A percentile compares a stretch with the other conserved stretches of the same genome.
Conservation (phyloP, 106 monocot genomes). For the Dendrobium huoshanense region DNA sequence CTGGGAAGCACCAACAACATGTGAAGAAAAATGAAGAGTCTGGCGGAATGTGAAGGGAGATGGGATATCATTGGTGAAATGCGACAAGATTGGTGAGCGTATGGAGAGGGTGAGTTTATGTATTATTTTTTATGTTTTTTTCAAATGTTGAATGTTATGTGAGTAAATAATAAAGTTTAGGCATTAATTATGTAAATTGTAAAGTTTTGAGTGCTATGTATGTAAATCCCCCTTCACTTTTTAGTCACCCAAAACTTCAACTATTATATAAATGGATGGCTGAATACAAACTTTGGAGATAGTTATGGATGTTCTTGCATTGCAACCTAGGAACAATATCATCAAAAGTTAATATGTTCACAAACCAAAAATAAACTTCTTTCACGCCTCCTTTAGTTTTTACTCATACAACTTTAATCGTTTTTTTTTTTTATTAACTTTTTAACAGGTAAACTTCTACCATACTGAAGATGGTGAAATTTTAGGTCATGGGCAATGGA, state of each 20-base stretch:
- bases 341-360: neutral
- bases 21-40: too few relatives aligned
- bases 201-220: too few relatives aligned
- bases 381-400: neutral
- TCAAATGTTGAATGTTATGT: too few relatives aligned
- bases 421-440: neutral
- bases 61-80: too few relatives aligned
- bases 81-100: too few relatives aligned
- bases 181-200: too few relatives aligned
- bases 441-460: neutral
- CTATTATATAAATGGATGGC: neutral
- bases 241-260: neutral
- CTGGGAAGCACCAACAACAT: too few relatives aligned
- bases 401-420: neutral
- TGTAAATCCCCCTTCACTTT: neutral
- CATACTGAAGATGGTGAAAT: neutral
- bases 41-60: too few relatives aligned
- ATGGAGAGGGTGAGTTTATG: too few relatives aligned
- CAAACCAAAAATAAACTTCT: neutral
- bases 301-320: neutral
- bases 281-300: neutral
- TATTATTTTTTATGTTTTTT: too few relatives aligned
- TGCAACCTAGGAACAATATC: neutral
- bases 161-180: too few relatives aligned
- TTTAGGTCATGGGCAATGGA: neutral